phyloP scores from a whole-genome alignment of 2,329 filamentous ascomycete species.

The Aspergillus sp. region DNA sequence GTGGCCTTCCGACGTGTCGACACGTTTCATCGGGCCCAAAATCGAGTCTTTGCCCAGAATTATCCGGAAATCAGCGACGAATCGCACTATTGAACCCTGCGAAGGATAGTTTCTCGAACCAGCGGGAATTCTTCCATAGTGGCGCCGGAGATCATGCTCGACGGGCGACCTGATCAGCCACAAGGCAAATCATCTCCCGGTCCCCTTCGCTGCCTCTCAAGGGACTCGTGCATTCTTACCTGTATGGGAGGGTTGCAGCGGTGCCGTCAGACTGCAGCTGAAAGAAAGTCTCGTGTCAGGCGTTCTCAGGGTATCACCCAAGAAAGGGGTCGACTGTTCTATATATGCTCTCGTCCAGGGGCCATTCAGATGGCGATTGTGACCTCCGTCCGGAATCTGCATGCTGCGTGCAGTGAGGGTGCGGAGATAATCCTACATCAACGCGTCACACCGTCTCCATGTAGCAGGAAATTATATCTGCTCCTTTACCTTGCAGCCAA shows the following conservation, averaged over 20 bases:
- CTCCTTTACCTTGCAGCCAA: conserved; percentile 13
- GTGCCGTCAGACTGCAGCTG: too few species aligned
- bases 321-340: neutral
- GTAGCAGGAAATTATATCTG: conserved; percentile 9
- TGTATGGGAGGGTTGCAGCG: too few species aligned
- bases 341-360: neutral
- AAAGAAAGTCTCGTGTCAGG: too few species aligned
- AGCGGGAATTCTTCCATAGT: neutral
- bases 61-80: neutral
- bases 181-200: neutral
- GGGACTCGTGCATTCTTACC: neutral
- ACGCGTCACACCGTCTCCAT: conserved; percentile 23
- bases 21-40: neutral
- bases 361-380: neutral
- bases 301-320: neutral
- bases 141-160: neutral
- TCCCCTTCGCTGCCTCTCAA: neutral
- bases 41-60: neutral
- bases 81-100: neutral
- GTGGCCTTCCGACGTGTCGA: neutral
- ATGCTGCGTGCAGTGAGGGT: conserved; percentile 13
- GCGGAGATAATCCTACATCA: conserved; percentile 14
- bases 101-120: neutral
- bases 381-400: neutral
- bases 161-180: neutral